Percentiles rank a stretch among this genome's conserved stretches.
These are phyloP conservation scores for Pterulicium gracile DNA, from an alignment of 1,284 basidiomycete species.

Conservation along the genomic window DNA sequence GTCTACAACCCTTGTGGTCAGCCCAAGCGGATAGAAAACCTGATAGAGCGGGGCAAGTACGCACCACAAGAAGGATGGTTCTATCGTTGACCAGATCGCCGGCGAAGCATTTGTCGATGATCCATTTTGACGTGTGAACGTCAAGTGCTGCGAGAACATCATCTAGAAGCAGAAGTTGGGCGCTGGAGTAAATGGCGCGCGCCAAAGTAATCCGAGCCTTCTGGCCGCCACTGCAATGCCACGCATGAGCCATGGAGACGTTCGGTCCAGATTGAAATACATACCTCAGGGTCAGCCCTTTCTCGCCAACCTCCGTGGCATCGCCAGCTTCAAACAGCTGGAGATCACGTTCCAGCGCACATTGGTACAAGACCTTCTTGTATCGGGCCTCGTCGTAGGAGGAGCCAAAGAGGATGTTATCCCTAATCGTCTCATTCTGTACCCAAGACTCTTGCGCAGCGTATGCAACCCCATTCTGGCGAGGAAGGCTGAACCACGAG, in stretches of 20 bases:
- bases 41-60: conserved; percentile 12
- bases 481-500: conserved; percentile 60
- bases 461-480: conserved; percentile 57
- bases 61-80: conserved; percentile 62
- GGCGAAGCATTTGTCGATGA: conserved; percentile 64
- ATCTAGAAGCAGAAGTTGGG: conserved; percentile 52
- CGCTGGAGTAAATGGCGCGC: conserved; percentile 56
- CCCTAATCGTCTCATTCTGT: conserved; percentile 42
- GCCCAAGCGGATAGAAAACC: background rate
- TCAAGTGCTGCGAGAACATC: conserved; percentile 52
- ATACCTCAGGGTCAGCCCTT: conserved; percentile 35
- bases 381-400: conserved; percentile 68
- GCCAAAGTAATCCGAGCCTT: conserved; percentile 69
- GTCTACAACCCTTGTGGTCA: too few relatives aligned
- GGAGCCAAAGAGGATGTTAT: conserved; percentile 81
- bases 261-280: conserved; percentile 24
- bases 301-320: conserved; percentile 57
- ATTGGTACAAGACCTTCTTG: conserved; percentile 48
- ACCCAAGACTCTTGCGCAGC: conserved; percentile 75
- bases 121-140: conserved; percentile 64
- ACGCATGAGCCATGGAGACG: conserved; percentile 13
- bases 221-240: conserved; percentile 60
- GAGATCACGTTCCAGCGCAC: conserved; percentile 47
- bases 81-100: conserved; percentile 60
- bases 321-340: conserved; percentile 60